Evolutionary conservation across 768 basidiomycete genomes (phyloP), one percentile per base, ranked within the genome.

Genomic region (Hygrocybe coccinea): DNA sequence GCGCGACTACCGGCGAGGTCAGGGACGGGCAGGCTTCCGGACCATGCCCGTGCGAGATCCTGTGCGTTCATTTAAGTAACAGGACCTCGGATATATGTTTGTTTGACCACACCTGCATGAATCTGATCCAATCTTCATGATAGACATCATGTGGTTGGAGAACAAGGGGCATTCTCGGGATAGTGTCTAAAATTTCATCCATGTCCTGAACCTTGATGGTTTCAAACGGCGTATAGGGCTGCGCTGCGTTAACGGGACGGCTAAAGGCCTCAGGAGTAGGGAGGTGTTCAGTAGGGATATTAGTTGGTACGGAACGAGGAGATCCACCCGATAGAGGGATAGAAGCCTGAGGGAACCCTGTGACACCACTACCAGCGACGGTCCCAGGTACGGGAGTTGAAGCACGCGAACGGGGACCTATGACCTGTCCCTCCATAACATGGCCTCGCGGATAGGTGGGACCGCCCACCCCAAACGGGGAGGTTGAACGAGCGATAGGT

Each of bases 21-120:
- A 1, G 83, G 79, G 24, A 87, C 78, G 2, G 89, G 88, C 54
- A 91, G 76, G 57, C 80, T 82, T n/a, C 86, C 86, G 15, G 79
- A 76, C 90, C 90, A 93, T 0, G 86, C 84, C 22, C 86, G 76
- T 9, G 80, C 77, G 21, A 93, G 66, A 65, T 92, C 90, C 87
- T 91, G 56, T 46, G 29, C 50, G 50, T 25, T 11, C 39, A 55
- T 49, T 41, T 21, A 33, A 38, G 44, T n/a, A 33, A 56, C 29
- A 50, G 19, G 52, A 29, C 29, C 21, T 48, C 29, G 21, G 7
- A 12, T 5, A 12, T 45, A 35, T 49, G 51, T 24, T 37, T n/a
- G n/a, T n/a, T 12, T 4, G 11, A 17, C 75, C 79, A 11, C 63
- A 88, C 89, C 72, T 83, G 81, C 77, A 87, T 86, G 62, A 89